Conservation (phyloP, 2,329 filamentous ascomycete genomes). For the Aspergillus jensenii region DNA sequence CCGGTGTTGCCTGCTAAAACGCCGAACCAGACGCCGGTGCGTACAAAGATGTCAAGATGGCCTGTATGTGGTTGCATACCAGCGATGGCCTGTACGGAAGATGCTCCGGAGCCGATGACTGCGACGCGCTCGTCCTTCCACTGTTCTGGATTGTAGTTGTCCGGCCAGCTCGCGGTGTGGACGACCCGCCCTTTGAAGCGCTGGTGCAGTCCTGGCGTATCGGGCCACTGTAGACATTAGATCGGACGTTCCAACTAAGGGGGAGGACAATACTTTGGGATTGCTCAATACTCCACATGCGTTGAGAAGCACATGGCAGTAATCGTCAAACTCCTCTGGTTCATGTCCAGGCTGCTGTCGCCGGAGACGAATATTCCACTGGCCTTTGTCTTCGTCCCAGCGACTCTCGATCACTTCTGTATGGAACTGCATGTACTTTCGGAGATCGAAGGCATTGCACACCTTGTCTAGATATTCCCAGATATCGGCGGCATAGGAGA, state of each 20-base stretch:
- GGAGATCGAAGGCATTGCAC: neutral
- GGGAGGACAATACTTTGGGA: neutral
- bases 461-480: constrained; percentile 1
- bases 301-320: constrained; percentile 9
- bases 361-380: neutral
- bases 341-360: neutral
- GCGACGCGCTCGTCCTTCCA: neutral
- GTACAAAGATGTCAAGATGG: neutral
- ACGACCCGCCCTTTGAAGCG: constrained; percentile 6
- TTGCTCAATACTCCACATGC: constrained; percentile 1
- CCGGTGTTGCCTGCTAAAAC: neutral
- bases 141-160: neutral
- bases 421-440: constrained; percentile 1
- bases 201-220: constrained; percentile 1
- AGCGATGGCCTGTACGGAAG: neutral
- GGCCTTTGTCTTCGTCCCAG: neutral
- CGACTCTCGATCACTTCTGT: neutral
- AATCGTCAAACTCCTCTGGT: neutral
- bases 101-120: neutral
- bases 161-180: constrained; percentile 7
- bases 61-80: neutral
- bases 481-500: constrained; percentile 3
- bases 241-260: neutral
- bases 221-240: constrained; percentile 1
- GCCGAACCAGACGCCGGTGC: neutral